A percentile compares a stretch with the other conserved stretches of the same genome.
These are phyloP conservation scores for Pythium rhizo-oryzae DNA, from an alignment of 352 stramenopile species.

Conservation along the genomic window DNA sequence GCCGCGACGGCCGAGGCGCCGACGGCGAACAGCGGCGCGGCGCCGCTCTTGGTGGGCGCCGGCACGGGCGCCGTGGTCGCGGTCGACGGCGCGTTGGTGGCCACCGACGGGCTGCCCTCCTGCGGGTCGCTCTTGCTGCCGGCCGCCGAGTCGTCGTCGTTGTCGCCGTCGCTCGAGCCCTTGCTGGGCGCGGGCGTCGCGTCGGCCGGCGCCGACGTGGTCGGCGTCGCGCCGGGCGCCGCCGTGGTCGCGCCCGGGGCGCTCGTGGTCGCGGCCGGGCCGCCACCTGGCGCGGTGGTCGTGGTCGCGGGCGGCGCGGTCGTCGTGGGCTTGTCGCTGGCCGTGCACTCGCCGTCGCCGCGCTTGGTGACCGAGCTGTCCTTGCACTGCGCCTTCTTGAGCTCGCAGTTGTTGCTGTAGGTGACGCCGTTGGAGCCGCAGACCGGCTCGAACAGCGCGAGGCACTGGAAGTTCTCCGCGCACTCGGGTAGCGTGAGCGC, in stretches of 20 bases:
- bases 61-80: conserved; percentile 8
- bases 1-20: conserved; percentile 2
- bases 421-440: conserved; percentile 59
- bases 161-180: not conserved
- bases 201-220: not conserved
- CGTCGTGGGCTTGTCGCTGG: conserved; percentile 7
- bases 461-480: conserved; percentile 12
- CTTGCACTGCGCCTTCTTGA: conserved; percentile 46
- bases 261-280: not conserved
- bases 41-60: not conserved
- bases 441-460: conserved; percentile 34
- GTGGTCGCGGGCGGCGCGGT: not conserved
- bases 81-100: not conserved
- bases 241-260: not conserved
- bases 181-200: not conserved
- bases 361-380: conserved; percentile 21
- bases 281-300: not conserved
- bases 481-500: conserved; percentile 11
- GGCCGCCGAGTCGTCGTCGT: not conserved
- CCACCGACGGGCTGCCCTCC: not conserved
- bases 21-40: not conserved
- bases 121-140: not conserved
- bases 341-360: conserved; percentile 9
- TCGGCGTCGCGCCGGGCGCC: not conserved
- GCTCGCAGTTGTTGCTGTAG: conserved; percentile 54